Conservation (phyloP, 257 asterid species). For the Solanum stenotomum region DNA sequence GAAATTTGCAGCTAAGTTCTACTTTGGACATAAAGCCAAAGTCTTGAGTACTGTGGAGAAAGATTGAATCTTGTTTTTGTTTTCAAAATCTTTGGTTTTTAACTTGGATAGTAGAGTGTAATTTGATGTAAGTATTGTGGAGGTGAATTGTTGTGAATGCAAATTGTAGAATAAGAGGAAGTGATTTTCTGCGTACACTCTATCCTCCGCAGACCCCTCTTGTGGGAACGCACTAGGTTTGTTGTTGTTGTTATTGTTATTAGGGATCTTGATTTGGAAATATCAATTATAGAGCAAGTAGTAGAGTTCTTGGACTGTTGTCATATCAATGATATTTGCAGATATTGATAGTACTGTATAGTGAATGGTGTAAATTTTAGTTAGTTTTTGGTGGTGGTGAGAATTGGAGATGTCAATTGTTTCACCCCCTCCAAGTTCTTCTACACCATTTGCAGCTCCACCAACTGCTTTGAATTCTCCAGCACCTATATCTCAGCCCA, state of each 20-base stretch:
- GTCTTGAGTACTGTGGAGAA: neutral
- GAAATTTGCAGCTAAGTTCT: neutral
- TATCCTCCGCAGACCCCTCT: rapidly evolving
- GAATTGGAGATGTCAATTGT: constrained; percentile 15
- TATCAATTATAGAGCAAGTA: neutral
- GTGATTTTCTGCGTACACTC: neutral
- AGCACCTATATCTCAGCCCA: neutral
- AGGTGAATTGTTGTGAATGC: neutral
- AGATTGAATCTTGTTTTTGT: neutral
- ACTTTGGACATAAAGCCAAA: neutral
- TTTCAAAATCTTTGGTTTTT: neutral
- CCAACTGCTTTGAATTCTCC: constrained; percentile 6
- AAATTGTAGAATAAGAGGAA: neutral
- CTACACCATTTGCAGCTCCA: constrained; percentile 12
- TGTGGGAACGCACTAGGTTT: neutral
- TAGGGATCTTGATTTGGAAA: neutral
- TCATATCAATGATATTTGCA: neutral
- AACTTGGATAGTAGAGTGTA: neutral
- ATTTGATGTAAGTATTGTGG: neutral
- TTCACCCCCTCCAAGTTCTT: constrained; percentile 17
- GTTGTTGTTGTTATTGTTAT: neutral
- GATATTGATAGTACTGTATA: neutral
- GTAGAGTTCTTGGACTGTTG: neutral
- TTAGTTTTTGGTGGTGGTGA: constrained; percentile 7
- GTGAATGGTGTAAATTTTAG: neutral